Evolutionary conservation across 2,329 filamentous ascomycete genomes (phyloP).

Genomic region (Lasiodiplodia hormozganensis): DNA sequence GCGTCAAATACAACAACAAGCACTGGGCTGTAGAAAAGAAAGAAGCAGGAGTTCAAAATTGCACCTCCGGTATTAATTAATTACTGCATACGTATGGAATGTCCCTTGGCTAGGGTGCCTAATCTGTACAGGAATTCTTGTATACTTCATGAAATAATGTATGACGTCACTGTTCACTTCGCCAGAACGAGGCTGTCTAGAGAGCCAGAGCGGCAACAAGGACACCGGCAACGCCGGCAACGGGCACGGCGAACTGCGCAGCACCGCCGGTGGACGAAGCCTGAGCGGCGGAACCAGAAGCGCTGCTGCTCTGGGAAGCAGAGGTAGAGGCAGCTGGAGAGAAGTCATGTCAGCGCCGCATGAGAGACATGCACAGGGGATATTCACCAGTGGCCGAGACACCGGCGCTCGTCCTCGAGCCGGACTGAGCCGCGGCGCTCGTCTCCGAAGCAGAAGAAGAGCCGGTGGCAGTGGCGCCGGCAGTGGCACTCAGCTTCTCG

Average conservation of each 20-base stretch:
- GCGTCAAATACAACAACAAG: not conserved
- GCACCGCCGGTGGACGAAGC: slow-evolving; percentile 12
- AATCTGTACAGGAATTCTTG: not conserved
- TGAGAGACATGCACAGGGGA: not conserved
- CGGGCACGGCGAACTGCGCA: slow-evolving; percentile 13
- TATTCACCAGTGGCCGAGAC: not conserved
- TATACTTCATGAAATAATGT: not conserved
- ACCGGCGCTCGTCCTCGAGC: slow-evolving; percentile 11
- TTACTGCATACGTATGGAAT: not conserved
- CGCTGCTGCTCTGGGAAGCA: not conserved
- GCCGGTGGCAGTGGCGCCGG: not conserved
- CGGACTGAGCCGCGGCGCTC: not conserved
- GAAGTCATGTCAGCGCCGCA: not conserved
- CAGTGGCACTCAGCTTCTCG: slow-evolving; percentile 28
- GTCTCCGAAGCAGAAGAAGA: slow-evolving; percentile 3
- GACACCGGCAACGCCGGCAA: slow-evolving; percentile 13
- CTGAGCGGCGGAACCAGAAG: slow-evolving; percentile 3
- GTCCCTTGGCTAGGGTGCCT: not conserved
- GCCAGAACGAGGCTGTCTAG: not conserved
- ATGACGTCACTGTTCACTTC: not conserved
- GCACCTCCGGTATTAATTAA: not conserved
- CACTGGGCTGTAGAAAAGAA: not conserved
- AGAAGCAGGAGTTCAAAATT: not conserved
- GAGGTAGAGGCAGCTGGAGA: not conserved
- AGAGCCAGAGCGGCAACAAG: slow-evolving; percentile 9